Evolutionary conservation across 257 asterid species (phyloP).

Genomic region (Solanum neorickii): DNA sequence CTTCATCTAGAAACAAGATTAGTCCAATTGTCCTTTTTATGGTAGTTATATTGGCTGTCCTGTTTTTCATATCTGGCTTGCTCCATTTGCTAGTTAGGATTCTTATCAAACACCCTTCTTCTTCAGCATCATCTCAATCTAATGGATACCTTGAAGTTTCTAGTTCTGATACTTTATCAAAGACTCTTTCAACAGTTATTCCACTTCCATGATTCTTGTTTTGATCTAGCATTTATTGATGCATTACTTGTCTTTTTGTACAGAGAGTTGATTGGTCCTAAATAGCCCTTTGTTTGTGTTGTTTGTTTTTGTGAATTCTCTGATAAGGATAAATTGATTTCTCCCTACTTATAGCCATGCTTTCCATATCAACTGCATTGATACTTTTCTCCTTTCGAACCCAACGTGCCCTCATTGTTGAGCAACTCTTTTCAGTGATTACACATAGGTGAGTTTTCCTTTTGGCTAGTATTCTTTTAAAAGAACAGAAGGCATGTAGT

Average conservation of each 20-base stretch:
- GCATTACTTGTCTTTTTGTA: too few species aligned
- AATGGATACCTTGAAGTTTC: conserved; percentile 31
- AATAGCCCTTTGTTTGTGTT: too few species aligned
- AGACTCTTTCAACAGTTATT: too few species aligned
- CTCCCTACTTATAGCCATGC: conserved; percentile 93
- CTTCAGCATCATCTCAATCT: conserved; percentile 36
- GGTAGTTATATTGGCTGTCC: conserved; percentile 68
- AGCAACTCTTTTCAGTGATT: conserved; percentile 40
- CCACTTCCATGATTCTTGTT: too few species aligned
- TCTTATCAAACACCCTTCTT: conserved; percentile 64
- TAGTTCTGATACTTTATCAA: too few species aligned
- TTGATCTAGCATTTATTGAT: too few species aligned
- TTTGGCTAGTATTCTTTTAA: too few species aligned
- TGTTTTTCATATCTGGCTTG: conserved; percentile 84
- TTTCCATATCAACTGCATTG: conserved; percentile 24
- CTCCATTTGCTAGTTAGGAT: conserved; percentile 90
- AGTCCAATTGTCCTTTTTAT: conserved; percentile 30
- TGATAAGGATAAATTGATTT: conserved; percentile 64
- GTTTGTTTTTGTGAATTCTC: conserved; percentile 74
- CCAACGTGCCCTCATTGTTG: conserved; percentile 90
- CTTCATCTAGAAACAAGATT: too few species aligned
- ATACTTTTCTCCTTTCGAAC: conserved; percentile 78
- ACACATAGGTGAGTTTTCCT: too few species aligned
- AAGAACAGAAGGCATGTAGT: conserved; percentile 14
- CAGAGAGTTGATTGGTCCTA: too few species aligned